A percentile compares a stretch with the other conserved stretches of the same genome.
Evolutionary conservation across 257 asterid species (phyloP).

Genomic region (Rauvolfia tetraphylla): DNA sequence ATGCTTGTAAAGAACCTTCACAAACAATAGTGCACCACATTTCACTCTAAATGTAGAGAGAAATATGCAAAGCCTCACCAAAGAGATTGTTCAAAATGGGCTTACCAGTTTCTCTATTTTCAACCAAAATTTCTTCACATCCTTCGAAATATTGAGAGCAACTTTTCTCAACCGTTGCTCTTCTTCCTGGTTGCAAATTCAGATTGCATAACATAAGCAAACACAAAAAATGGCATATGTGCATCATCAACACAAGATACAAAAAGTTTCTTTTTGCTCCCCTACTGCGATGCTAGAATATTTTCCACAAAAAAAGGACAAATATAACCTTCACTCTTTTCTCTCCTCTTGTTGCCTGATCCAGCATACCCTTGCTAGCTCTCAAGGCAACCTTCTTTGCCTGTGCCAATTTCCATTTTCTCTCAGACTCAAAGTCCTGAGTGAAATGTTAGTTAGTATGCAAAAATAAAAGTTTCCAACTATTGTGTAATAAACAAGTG

Average conservation of each 20-base stretch:
- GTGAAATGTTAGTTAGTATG: constrained; percentile 21
- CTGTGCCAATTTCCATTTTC: constrained; percentile 97
- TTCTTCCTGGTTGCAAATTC: constrained; percentile 64
- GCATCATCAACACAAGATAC: neutral
- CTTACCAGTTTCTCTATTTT: constrained; percentile 96
- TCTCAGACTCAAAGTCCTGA: constrained; percentile 97
- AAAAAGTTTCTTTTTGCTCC: neutral
- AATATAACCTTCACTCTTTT: constrained; percentile 72
- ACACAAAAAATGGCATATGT: neutral
- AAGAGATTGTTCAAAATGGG: constrained; percentile 24
- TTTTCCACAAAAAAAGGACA: constrained; percentile 12
- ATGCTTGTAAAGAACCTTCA: constrained; percentile 89
- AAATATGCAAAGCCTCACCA: constrained; percentile 3
- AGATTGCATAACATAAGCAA: constrained; percentile 17
- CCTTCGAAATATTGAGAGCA: constrained; percentile 88
- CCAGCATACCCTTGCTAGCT: constrained; percentile 96
- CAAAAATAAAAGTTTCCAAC: neutral
- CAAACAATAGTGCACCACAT: constrained; percentile 20
- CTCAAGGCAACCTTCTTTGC: constrained; percentile 93
- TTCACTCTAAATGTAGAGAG: constrained; percentile 19
- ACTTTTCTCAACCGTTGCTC: constrained; percentile 82
- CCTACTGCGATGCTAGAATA: neutral
- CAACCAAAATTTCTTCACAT: constrained; percentile 93
- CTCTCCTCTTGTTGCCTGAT: constrained; percentile 97
- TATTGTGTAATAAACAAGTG: neutral